Percentiles rank a stretch among this genome's conserved stretches.
phyloP scores from a whole-genome alignment of 2,329 filamentous ascomycete genomes.

The Aureobasidium sp. region DNA sequence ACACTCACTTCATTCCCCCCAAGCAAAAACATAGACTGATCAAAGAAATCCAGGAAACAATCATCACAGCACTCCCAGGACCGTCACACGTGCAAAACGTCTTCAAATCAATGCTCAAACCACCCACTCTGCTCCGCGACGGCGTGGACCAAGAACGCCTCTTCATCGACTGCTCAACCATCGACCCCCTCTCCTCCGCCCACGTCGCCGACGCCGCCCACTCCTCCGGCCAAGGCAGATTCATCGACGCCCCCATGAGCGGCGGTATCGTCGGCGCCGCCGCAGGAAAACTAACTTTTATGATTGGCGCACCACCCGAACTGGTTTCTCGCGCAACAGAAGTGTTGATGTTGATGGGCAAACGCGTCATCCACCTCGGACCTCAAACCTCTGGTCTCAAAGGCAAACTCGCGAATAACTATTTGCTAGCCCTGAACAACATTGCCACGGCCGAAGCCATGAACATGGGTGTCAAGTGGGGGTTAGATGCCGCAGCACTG shows the following conservation, averaged over 20 bases:
- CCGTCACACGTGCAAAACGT: constrained; percentile 80
- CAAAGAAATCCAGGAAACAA: constrained; percentile 54
- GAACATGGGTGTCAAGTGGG: constrained; percentile 57
- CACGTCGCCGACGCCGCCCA: constrained; percentile 65
- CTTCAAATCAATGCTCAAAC: constrained; percentile 65
- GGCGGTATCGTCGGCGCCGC: constrained; percentile 87
- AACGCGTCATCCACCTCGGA: constrained; percentile 77
- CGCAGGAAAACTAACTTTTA: constrained; percentile 86
- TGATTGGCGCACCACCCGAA: constrained; percentile 66
- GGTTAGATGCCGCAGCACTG: constrained; percentile 57
- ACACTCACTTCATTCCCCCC: background rate
- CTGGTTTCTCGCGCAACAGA: constrained; percentile 58
- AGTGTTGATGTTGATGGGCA: constrained; percentile 74
- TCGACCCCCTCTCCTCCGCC: constrained; percentile 79
- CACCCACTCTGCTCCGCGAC: constrained; percentile 43
- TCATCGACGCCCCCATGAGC: constrained; percentile 95
- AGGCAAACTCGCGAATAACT: constrained; percentile 95
- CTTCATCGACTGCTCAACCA: constrained; percentile 95
- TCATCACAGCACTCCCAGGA: constrained; percentile 84
- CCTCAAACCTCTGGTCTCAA: constrained; percentile 76
- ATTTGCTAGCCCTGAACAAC: constrained; percentile 89
- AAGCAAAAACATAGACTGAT: background rate
- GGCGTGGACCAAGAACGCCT: constrained; percentile 53
- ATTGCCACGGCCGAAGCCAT: constrained; percentile 61
- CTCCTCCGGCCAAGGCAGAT: constrained; percentile 59